A percentile compares a stretch with the other conserved stretches of the same genome.
These are phyloP conservation scores for Pinus tabuliformis DNA, from an alignment of 75 land plant species.

Conservation along the genomic window DNA sequence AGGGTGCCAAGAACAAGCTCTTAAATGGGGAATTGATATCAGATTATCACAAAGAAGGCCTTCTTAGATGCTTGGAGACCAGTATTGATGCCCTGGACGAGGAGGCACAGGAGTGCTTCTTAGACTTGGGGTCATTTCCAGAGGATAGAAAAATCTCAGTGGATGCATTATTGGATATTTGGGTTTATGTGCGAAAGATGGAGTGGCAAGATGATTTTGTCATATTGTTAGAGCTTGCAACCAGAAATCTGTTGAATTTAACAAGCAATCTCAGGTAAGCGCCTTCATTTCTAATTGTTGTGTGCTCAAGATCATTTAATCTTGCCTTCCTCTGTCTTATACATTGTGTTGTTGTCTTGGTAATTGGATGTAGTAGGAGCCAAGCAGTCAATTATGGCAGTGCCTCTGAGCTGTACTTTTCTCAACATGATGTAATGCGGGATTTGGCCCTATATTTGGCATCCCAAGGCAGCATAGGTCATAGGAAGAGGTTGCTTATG, in stretches of 20 bases:
- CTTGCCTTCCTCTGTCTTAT: too few species aligned
- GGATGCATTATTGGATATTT: conserved; percentile 43
- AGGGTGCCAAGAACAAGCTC: conserved; percentile 34
- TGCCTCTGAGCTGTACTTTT: conserved; percentile 34
- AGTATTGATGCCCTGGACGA: background rate
- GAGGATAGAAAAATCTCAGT: conserved; percentile 60
- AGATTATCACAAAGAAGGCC: conserved; percentile 38
- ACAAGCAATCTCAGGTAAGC: conserved; percentile 21
- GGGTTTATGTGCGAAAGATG: conserved; percentile 46
- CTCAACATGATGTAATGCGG: conserved; percentile 58
- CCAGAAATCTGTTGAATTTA: conserved; percentile 44
- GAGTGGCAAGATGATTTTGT: conserved; percentile 52
- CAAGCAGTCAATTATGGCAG: conserved; percentile 17
- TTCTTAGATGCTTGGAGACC: conserved; percentile 34
- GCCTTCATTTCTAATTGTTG: too few species aligned
- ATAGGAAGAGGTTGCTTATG: conserved; percentile 47
- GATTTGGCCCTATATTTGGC: conserved; percentile 48
- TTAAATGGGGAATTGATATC: conserved; percentile 35
- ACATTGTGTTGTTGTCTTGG: background rate
- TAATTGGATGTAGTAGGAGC: background rate
- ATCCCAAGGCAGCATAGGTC: conserved; percentile 11
- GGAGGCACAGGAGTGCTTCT: conserved; percentile 41
- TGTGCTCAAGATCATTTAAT: too few species aligned
- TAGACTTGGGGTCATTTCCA: conserved; percentile 54
- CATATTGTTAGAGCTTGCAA: conserved; percentile 41